Evolutionary conservation across 1,139 yeast genomes (phyloP), one percentile per base, ranked within the genome.

Genomic region (Pichia cactophila): DNA sequence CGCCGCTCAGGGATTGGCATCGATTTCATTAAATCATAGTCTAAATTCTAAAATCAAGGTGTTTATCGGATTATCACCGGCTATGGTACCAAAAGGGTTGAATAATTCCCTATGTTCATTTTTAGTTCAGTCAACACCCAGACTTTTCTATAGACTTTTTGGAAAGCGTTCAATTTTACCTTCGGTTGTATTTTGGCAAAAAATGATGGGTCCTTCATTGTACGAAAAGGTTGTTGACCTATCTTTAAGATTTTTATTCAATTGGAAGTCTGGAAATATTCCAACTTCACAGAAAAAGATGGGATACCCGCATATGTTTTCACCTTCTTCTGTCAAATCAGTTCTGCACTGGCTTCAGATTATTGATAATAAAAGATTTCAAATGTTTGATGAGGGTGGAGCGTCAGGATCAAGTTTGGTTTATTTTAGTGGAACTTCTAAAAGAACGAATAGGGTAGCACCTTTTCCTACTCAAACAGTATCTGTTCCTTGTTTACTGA

Each of bases 291-390:
- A 74, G 54, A 72, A 72, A 55, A 58, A 57, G 42, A 57, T 70
- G 2, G 77, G 77, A 2, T 74, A 74, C 53, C 72, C 75, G 4
- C 77, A 72, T 51, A 69, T 74, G 74, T 74, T 72, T 55, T 71
- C 76, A 11, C 73, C 74, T 20, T 67, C 75, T 0, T 70, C 75
- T 5, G 78, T 73, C 8, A 74, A 73, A 54, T 67, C 74, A 0
- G 67, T 74, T 26, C 64, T 70, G 17, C 78, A 74, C 56, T 74
- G 78, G 78, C 71, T 73, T 55, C 78, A 74, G 56, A 73, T 73
- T 26, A 73, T 73, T 28, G 61, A 66, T 38, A 65, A 67, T 35
- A 64, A 66, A 52, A 56, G 77, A 50, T 72, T 73, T 53, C 77
- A 73, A 57, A 73, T 74, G 77, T 72, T 69, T 56, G 72, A 73